phyloP scores from a whole-genome alignment of 257 asterid species.

The Thymus quinquecostatus region DNA sequence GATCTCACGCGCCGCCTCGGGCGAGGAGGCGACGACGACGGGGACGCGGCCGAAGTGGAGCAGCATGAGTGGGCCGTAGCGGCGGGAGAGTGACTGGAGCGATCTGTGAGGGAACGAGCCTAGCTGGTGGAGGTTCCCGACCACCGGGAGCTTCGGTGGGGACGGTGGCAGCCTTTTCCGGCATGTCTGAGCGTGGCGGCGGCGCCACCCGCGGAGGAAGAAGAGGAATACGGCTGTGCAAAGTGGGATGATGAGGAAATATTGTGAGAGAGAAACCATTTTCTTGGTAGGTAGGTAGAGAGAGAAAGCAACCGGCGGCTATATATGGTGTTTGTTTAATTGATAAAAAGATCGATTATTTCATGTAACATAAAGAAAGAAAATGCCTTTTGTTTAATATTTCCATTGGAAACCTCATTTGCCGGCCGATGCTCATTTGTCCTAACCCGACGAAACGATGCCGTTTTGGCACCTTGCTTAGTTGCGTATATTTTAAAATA shows the following conservation, averaged over 20 bases:
- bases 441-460: too few relatives aligned
- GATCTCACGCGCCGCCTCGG: slow-evolving; percentile 43
- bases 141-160: slow-evolving; percentile 49
- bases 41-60: slow-evolving; percentile 51
- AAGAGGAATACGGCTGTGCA: background rate
- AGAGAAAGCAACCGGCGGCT: background rate
- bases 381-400: too few relatives aligned
- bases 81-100: slow-evolving; percentile 40
- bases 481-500: too few relatives aligned
- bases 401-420: too few relatives aligned
- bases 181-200: background rate
- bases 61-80: slow-evolving; percentile 52
- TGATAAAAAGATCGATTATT: too few relatives aligned
- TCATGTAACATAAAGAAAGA: too few relatives aligned
- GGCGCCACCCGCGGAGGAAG: background rate
- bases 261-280: background rate
- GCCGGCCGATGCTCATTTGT: too few relatives aligned
- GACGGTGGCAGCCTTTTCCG: slow-evolving; percentile 42
- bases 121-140: slow-evolving; percentile 54
- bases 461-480: too few relatives aligned
- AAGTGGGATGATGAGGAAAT: background rate
- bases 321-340: background rate
- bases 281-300: background rate
- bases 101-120: slow-evolving; percentile 49
- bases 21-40: slow-evolving; percentile 47